A percentile compares a stretch with the other conserved stretches of the same genome.
Evolutionary conservation across 768 basidiomycete genomes (phyloP).

Genomic region (Piloderma croceum): DNA sequence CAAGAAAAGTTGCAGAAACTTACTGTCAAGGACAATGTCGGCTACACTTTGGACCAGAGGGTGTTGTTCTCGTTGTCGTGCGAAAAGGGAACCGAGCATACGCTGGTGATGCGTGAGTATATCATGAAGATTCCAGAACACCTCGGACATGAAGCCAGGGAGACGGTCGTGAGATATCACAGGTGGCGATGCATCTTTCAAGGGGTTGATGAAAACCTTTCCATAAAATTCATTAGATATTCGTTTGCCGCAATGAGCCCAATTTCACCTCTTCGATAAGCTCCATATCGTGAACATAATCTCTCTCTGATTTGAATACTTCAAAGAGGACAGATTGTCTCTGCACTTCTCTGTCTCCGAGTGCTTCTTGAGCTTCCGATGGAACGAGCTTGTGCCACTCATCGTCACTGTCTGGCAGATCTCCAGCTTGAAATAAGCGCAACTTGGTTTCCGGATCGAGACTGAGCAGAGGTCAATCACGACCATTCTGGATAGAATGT

Average conservation of each 20-base stretch:
- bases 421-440: constrained; percentile 59
- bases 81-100: constrained; percentile 69
- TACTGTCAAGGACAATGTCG: constrained; percentile 80
- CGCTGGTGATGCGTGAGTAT: constrained; percentile 62
- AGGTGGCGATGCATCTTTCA: constrained; percentile 57
- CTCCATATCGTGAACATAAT: constrained; percentile 80
- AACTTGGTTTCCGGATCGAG: constrained; percentile 61
- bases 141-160: constrained; percentile 65
- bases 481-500: constrained; percentile 12
- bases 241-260: neutral
- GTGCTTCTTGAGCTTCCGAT: constrained; percentile 56
- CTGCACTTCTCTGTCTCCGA: constrained; percentile 74
- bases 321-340: constrained; percentile 88
- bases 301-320: constrained; percentile 81
- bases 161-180: constrained; percentile 54
- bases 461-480: constrained; percentile 28
- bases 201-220: constrained; percentile 69
- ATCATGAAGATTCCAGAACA: constrained; percentile 77
- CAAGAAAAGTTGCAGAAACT: constrained; percentile 15
- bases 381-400: constrained; percentile 85
- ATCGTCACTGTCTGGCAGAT: constrained; percentile 61
- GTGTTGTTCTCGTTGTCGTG: constrained; percentile 78
- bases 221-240: neutral
- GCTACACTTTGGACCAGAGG: constrained; percentile 78
- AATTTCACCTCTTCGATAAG: constrained; percentile 56